Evolutionary conservation across 352 stramenopile genomes (phyloP).

Genomic region (Pythium phragmitis): DNA sequence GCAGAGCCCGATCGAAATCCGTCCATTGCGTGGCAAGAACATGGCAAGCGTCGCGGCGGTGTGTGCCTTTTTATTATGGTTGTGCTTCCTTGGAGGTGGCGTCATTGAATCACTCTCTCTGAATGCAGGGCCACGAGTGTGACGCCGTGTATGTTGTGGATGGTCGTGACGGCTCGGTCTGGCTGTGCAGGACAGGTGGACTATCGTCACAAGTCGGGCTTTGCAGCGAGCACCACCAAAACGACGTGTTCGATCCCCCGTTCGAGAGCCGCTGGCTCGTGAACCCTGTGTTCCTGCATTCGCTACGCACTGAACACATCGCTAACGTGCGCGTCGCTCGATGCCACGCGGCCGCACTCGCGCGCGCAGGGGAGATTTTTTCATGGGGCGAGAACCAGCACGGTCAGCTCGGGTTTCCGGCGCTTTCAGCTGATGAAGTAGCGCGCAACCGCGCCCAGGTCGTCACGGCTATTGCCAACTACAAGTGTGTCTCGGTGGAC

Average conservation of each 20-base stretch:
- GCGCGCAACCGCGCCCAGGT: conserved; percentile 54
- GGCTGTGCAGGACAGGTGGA: conserved; percentile 76
- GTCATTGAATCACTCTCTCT: neutral
- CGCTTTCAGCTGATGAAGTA: conserved; percentile 44
- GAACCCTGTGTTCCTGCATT: conserved; percentile 66
- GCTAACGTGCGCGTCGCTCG: conserved; percentile 46
- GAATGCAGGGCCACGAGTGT: conserved; percentile 50
- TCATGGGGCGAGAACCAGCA: conserved; percentile 96
- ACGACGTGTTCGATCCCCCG: conserved; percentile 45
- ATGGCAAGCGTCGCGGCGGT: conserved; percentile 62
- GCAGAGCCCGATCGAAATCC: conserved; percentile 50
- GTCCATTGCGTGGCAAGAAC: conserved; percentile 56
- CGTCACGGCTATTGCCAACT: conserved; percentile 54
- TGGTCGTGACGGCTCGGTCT: conserved; percentile 43
- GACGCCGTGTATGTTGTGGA: conserved; percentile 77
- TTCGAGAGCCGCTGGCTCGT: conserved; percentile 69
- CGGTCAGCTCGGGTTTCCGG: conserved; percentile 57
- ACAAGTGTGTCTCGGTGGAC: conserved; percentile 50
- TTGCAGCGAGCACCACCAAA: conserved; percentile 40
- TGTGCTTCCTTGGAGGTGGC: neutral
- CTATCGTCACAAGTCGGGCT: conserved; percentile 65
- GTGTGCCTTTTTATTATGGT: conserved; percentile 17
- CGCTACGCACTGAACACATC: conserved; percentile 58
- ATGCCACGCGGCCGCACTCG: conserved; percentile 72
- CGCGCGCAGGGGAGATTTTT: conserved; percentile 88